Evolutionary conservation across 1,139 yeast species (phyloP).

Genomic region (Yamadazyma blattariae): DNA sequence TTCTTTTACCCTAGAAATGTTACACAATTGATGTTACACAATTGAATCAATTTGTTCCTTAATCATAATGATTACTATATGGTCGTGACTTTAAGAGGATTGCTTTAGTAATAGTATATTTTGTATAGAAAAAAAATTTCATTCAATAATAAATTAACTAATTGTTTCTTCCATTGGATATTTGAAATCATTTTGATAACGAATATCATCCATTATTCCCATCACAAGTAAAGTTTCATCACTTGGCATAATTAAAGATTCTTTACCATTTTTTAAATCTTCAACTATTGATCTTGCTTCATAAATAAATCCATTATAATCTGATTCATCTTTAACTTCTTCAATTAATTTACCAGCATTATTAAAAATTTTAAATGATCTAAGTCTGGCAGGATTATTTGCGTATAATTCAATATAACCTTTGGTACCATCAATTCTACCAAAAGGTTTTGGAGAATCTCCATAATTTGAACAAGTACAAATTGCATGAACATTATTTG

Average conservation of each 20-base stretch:
- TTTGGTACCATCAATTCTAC: constrained; percentile 36
- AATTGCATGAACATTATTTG: constrained; percentile 31
- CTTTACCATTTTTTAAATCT: constrained; percentile 36
- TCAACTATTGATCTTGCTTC: constrained; percentile 53
- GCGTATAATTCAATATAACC: constrained; percentile 35
- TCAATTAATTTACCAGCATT: constrained; percentile 15
- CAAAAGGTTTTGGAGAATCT: constrained; percentile 29
- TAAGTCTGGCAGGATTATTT: constrained; percentile 33
- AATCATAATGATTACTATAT: too few species aligned
- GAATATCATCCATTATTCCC: constrained; percentile 42
- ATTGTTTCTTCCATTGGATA: constrained; percentile 46
- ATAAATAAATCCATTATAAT: constrained; percentile 44
- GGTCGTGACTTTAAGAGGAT: too few species aligned
- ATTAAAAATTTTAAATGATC: constrained; percentile 26
- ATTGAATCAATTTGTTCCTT: too few species aligned
- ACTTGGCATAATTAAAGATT: constrained; percentile 36
- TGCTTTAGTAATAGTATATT: too few species aligned
- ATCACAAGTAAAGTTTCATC: constrained; percentile 43
- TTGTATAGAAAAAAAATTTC: too few species aligned
- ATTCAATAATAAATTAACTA: too few species aligned
- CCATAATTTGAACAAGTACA: constrained; percentile 31
- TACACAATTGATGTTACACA: too few species aligned
- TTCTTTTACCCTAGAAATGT: too few species aligned
- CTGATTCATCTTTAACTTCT: constrained; percentile 27
- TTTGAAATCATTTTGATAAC: constrained; percentile 37